Evolutionary conservation across 1,284 basidiomycete genomes (phyloP), one percentile per base, ranked within the genome.

Genomic region (Tylopilus orsonianus): DNA sequence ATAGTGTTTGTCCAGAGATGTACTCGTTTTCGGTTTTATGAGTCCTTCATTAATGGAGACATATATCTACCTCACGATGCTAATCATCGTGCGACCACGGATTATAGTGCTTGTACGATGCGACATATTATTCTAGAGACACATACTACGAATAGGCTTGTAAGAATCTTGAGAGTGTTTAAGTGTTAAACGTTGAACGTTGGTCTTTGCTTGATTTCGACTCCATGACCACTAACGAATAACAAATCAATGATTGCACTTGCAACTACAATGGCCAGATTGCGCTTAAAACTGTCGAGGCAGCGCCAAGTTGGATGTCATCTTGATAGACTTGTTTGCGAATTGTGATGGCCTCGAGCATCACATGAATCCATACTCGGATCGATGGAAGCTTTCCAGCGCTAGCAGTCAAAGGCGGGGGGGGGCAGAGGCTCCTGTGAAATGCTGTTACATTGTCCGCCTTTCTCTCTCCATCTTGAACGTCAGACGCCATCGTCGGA

Each of bases 401-500:
- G n/a, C n/a, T n/a, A n/a, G n/a, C n/a, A n/a, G n/a, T n/a, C n/a
- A n/a, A n/a, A n/a, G n/a, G 77, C 29, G 77, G 78, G 69, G 86
- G 87, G 8, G 86, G 86, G 3, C 86, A 85, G 0, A 86, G 89
- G 56, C 77, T 88, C 29, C 67, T 89, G 16, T 79, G 86, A 39
- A 87, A 86, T 58, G 68, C 81, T 0, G 72, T 85, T 34, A 71
- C 83, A 2, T 69, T 87, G 29, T 77, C 86, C 26, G 76, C 79
- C 5, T 67, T 89, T 14, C 70, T 86, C 19, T 67, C 16, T 67
- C 69, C 0, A 79, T 89, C 45, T 61, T 75, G 26, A 82, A 84
- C 18, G 79, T 88, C 22, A 77, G 87, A 27, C 67, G 66, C 33
- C 72, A 72, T 24, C 72, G 86, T 44, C 71, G 54, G n/a, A 36